phyloP scores from a whole-genome alignment of 495 filamentous ascomycete genomes.

The Penicillium argentinense region DNA sequence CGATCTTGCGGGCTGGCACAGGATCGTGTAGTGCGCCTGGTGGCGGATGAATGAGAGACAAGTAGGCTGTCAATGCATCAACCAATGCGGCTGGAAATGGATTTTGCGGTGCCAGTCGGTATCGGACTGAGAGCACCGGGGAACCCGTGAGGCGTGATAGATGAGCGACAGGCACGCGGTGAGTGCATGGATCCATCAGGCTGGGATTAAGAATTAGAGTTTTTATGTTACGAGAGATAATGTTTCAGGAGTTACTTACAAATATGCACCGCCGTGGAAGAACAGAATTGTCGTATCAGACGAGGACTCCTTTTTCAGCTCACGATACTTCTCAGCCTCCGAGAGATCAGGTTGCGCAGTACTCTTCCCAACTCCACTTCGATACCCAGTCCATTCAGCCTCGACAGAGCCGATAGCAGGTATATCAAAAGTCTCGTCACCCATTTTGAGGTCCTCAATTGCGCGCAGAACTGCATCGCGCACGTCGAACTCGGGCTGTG shows the following conservation, averaged over 20 bases:
- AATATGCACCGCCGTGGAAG: constrained; percentile 90
- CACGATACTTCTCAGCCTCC: constrained; percentile 69
- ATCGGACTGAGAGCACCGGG: constrained; percentile 76
- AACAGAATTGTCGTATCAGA: constrained; percentile 73
- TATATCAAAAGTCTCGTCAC: constrained; percentile 47
- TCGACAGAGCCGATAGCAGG: constrained; percentile 61
- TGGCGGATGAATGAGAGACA: constrained; percentile 80
- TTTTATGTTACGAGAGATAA: background rate
- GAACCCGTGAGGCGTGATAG: constrained; percentile 53
- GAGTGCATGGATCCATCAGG: constrained; percentile 73
- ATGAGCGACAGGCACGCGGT: constrained; percentile 48
- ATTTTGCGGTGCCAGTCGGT: constrained; percentile 81
- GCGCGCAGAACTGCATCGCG: constrained; percentile 59
- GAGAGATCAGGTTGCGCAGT: constrained; percentile 56
- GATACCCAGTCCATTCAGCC: constrained; percentile 86
- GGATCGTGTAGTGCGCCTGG: constrained; percentile 68
- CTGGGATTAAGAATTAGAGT: constrained; percentile 23
- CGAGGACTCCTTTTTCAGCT: constrained; percentile 67
- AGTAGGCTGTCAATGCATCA: constrained; percentile 80
- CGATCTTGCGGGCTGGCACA: constrained; percentile 67
- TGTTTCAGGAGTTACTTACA: constrained; percentile 31
- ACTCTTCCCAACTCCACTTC: constrained; percentile 55
- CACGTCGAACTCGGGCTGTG: constrained; percentile 55
- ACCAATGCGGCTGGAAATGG: constrained; percentile 82
- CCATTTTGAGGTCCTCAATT: constrained; percentile 61